Evolutionary conservation across 2,329 filamentous ascomycete genomes (phyloP), one percentile per base, ranked within the genome.

Genomic region (Talaromyces sp.): DNA sequence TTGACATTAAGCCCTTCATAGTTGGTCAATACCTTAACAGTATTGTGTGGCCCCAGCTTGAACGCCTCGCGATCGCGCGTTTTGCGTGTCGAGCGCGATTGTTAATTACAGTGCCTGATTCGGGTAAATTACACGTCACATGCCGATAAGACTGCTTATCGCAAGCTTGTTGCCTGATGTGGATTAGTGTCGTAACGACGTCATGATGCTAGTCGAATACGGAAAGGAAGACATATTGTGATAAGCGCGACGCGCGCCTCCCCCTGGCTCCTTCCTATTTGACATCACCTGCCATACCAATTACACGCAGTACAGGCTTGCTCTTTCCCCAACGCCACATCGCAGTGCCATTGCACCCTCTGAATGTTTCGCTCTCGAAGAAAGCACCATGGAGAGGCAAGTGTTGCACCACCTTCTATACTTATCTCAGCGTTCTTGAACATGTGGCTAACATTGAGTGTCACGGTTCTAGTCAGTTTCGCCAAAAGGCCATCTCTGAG

Each of bases 41-140:
- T 35, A 35, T n/a, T 35, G 52, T 22, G 61, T 63, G 61, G 61
- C n/a, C 52, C 50, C 41, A 45, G 47, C 49, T 31, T 22, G 61
- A 19, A n/a, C 41, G 50, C 60, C 52, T 66, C 64, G 63, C 47
- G 43, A 60, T 61, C 59, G 58, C 49, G 63, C 56, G 62, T 65
- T 59, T 41, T 65, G 64, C 52, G 64, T 66, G 59, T 45, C 60
- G 50, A 31, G 39, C 50, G 58, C 58, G 63, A 62, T 62, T 60
- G 49, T 62, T 60, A 66, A 66, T 66, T 66, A 66, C 43, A 50
- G 41, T 22, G n/a, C 63, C 64, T 50, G 33, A 63, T 57, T 47
- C 47, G 39, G 50, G 61, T 63, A 63, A 56, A 56, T 63, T 63
- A 63, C 61, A 57, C 27, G 24, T 63, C 61, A 63, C 61, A 16